phyloP scores from a whole-genome alignment of 108 stramenopile species.

The Mayamaea pseudoterrestris region DNA sequence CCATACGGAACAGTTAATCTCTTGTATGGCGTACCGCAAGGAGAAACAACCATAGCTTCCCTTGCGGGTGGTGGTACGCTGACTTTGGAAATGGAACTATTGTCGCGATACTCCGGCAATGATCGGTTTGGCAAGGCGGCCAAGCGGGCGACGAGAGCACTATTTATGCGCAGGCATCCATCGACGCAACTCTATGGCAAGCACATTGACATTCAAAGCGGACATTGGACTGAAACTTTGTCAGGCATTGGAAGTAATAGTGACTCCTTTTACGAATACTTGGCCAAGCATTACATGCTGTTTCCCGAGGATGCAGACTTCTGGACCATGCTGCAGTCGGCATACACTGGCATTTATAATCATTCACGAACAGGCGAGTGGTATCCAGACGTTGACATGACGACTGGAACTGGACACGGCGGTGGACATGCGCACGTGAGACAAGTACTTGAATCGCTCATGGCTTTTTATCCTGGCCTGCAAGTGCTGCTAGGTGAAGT shows the following conservation, averaged over 20 bases:
- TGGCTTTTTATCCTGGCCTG: conserved; percentile 93
- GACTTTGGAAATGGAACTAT: conserved; percentile 72
- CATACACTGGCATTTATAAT: conserved; percentile 59
- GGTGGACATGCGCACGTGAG: conserved; percentile 11
- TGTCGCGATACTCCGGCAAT: conserved; percentile 76
- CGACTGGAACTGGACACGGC: conserved; percentile 22
- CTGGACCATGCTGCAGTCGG: conserved; percentile 61
- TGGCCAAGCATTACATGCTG: conserved; percentile 68
- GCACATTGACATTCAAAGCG: conserved; percentile 76
- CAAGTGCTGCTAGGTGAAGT: conserved; percentile 79
- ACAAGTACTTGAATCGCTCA: conserved; percentile 75
- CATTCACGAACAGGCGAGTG: conserved; percentile 74
- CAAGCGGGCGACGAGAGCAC: conserved; percentile 50
- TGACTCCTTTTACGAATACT: conserved; percentile 93
- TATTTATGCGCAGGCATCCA: conserved; percentile 54
- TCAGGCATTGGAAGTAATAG: conserved; percentile 88
- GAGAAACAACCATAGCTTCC: conserved; percentile 77
- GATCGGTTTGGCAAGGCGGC: conserved; percentile 56
- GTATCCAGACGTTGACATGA: conserved; percentile 87
- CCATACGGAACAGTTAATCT: conserved; percentile 92
- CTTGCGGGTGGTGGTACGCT: conserved; percentile 87
- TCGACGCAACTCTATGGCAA: conserved; percentile 69
- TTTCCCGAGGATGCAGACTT: conserved; percentile 72
- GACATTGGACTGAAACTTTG: conserved; percentile 78
- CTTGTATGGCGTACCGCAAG: conserved; percentile 60